Conservation (phyloP, 2,329 filamentous ascomycete species). For the Colletotrichum phormii region DNA sequence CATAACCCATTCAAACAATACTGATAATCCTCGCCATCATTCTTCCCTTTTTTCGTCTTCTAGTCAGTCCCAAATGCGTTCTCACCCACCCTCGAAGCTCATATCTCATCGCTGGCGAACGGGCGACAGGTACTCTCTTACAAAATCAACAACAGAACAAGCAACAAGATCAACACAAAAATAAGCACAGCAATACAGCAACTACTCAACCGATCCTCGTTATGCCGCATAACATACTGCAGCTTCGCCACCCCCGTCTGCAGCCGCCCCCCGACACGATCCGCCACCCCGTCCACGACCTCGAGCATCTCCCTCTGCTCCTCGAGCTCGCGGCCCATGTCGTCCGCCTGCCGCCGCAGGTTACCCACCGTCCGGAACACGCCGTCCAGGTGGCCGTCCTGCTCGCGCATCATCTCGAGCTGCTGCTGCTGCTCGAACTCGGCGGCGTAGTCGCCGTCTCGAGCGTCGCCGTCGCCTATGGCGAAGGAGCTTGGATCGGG, state of each 20-base stretch:
- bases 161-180: conserved; percentile 85
- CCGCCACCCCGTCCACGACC: conserved; percentile 84
- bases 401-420: conserved; percentile 90
- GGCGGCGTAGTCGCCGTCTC: conserved; percentile 75
- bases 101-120: no score
- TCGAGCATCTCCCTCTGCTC: conserved; percentile 93
- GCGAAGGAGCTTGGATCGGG: conserved; percentile 69
- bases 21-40: background rate
- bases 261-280: conserved; percentile 87
- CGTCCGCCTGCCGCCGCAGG: conserved; percentile 87
- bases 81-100: no score
- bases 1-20: background rate
- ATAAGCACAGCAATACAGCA: conserved; percentile 94
- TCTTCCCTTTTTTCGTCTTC: no score
- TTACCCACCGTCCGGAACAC: conserved; percentile 95
- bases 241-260: conserved; percentile 90
- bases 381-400: conserved; percentile 91
- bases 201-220: conserved; percentile 89
- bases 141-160: conserved; percentile 80
- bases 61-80: no score
- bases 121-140: conserved; percentile 45
- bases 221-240: conserved; percentile 84
- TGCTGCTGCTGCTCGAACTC: conserved; percentile 94
- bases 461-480: conserved; percentile 65
- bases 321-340: conserved; percentile 96